Base-by-base conservation (phyloP, 306 rosid genomes). In the Corylus americana region DNA sequence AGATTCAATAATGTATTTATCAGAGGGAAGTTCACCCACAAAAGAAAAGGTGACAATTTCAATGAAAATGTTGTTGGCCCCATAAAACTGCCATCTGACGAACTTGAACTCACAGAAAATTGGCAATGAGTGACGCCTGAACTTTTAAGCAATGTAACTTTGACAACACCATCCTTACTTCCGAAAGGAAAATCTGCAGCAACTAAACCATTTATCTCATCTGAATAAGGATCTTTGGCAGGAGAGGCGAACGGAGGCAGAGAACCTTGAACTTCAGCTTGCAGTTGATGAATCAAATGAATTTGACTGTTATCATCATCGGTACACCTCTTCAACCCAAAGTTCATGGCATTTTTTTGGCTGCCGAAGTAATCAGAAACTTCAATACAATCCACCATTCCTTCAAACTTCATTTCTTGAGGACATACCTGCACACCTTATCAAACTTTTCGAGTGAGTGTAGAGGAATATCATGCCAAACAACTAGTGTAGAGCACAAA, bases 11-110 rank as follows among this genome's bases (percentile, higher is more conserved):
- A 55, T 83, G 55, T 71, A 50, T 76, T 77, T 66, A 92, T 82
- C 71, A 87, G 86, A 55, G 92, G 63, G 81, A 86, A 92, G 58
- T 90, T 87, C 78, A 91, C 91, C 98, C 98, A 95, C 79, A 87
- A 81, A 83, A 83, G 70, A 82, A 95, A 82, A 22, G 92, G 87
- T 44, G 98, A 85, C 72, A 95, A 71, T 70, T 84, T 80, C 84
- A 95, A 81, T 44, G 94, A 90, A 87, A 95, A 91, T 59, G 87
- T 88, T 76, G 88, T 84, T 70, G 78, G 73, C 78, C 90, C 79
- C 18, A 73, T 80, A 73, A 55, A 63, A 78, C 79, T 79, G 59
- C 86, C 86, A 75, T 88, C 88, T 29, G 86, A 73, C 27, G 89
- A 91, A 88, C 80, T 83, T 62, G 92, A 87, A 73, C 83, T 87